A percentile compares a stretch with the other conserved stretches of the same genome.
Evolutionary conservation across 2,329 filamentous ascomycete species (phyloP).

Genomic region (Diaporthe citrichinensis): DNA sequence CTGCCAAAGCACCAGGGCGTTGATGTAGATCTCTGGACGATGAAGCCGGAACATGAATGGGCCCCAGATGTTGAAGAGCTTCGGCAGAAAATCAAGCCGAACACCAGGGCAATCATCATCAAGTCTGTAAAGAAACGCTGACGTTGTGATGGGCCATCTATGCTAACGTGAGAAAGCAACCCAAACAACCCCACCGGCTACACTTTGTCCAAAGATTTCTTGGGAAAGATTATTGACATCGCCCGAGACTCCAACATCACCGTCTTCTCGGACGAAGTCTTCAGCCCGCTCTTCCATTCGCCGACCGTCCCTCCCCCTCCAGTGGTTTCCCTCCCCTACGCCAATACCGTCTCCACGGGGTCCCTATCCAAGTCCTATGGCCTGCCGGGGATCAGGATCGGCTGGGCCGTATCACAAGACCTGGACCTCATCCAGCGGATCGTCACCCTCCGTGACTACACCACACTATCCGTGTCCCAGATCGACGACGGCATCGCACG

Average conservation of each 20-base stretch:
- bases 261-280: conserved; percentile 25
- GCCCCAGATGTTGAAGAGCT: neutral
- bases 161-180: conserved; percentile 15
- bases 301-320: conserved; percentile 9
- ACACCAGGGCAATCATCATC: conserved; percentile 27
- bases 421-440: conserved; percentile 8
- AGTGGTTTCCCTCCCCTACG: conserved; percentile 12
- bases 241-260: conserved; percentile 12
- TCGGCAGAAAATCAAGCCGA: conserved; percentile 14
- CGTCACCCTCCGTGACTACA: conserved; percentile 11
- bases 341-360: conserved; percentile 8
- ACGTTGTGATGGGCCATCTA: too few relatives aligned
- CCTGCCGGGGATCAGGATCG: conserved; percentile 89
- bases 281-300: conserved; percentile 17
- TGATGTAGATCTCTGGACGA: conserved; percentile 21
- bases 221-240: neutral
- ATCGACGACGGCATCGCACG: conserved; percentile 28
- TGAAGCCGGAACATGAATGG: conserved; percentile 21
- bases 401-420: conserved; percentile 80
- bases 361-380: conserved; percentile 18
- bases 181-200: conserved; percentile 16
- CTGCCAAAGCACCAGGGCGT: conserved; percentile 20
- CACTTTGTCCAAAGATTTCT: neutral
- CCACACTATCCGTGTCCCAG: conserved; percentile 16
- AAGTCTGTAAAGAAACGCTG: neutral